Percentiles rank a stretch among this genome's conserved stretches.
Conservation (phyloP, 2,329 filamentous ascomycete species). For the Herpotrichia juniperi region DNA sequence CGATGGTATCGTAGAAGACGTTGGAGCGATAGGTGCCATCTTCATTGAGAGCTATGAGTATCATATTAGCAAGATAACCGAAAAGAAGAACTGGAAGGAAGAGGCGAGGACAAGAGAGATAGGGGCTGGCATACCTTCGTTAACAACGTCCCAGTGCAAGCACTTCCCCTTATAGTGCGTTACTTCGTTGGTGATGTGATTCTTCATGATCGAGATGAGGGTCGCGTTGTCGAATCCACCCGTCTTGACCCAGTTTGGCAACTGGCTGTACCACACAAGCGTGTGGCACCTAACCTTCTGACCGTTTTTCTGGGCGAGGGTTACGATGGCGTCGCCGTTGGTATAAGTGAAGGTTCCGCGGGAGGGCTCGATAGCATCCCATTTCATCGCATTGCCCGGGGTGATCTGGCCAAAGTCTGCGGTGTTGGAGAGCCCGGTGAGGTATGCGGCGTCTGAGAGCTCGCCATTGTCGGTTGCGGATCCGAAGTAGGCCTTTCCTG, state of each 20-base stretch:
- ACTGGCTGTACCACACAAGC: conserved; percentile 50
- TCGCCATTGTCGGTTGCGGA: conserved; percentile 31
- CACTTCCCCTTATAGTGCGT: conserved; percentile 48
- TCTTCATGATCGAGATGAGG: conserved; percentile 47
- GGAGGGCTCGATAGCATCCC: conserved; percentile 45
- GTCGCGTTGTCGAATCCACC: conserved; percentile 49
- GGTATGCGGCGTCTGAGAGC: conserved; percentile 22
- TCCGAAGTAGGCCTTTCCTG: conserved; percentile 32
- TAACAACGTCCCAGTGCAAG: conserved; percentile 49
- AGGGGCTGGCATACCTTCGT: conserved; percentile 35
- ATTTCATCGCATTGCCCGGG: conserved; percentile 35
- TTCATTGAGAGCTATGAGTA: conserved; percentile 47
- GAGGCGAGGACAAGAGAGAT: conserved; percentile 31
- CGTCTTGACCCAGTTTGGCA: conserved; percentile 46
- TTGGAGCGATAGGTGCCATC: conserved; percentile 51
- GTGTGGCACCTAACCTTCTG: conserved; percentile 48
- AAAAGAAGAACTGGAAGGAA: background rate
- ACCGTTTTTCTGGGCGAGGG: conserved; percentile 43
- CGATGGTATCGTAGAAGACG: conserved; percentile 52
- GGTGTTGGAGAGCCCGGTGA: conserved; percentile 24
- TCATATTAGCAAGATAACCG: background rate
- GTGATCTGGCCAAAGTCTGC: conserved; percentile 32
- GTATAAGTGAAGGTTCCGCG: conserved; percentile 47
- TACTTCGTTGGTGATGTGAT: conserved; percentile 49
- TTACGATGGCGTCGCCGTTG: conserved; percentile 42